Conservation (phyloP, 2,329 filamentous ascomycete species). For the Didymella keratinophila region DNA sequence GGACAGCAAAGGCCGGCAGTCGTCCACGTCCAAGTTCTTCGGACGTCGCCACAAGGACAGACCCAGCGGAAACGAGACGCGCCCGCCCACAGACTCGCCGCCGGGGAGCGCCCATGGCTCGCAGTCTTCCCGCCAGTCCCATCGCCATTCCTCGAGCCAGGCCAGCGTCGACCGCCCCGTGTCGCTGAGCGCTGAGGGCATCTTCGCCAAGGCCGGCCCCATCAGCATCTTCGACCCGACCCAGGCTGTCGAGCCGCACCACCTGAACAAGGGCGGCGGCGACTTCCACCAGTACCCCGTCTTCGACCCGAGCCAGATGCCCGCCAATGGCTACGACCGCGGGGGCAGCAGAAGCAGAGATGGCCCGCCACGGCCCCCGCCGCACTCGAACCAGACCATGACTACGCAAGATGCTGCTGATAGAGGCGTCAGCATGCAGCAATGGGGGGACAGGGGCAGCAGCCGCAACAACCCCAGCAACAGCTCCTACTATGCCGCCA, state of each 20-base stretch:
- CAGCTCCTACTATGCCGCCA: constrained; percentile 31
- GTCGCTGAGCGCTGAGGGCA: constrained; percentile 67
- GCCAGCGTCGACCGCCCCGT: constrained; percentile 74
- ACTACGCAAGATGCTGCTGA: constrained; percentile 70
- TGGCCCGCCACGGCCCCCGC: constrained; percentile 68
- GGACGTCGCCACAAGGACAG: constrained; percentile 83
- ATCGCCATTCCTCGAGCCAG: constrained; percentile 28
- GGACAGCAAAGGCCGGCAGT: constrained; percentile 82
- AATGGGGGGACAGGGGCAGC: constrained; percentile 66
- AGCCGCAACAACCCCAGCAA: constrained; percentile 25
- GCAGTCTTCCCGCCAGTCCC: constrained; percentile 53
- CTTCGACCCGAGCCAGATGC: constrained; percentile 65
- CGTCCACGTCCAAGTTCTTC: constrained; percentile 84
- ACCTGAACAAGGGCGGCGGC: constrained; percentile 76
- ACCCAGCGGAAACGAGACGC: constrained; percentile 25
- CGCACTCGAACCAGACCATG: constrained; percentile 65
- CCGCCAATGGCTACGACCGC: constrained; percentile 58
- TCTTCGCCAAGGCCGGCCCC: constrained; percentile 80
- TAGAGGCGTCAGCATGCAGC: constrained; percentile 74
- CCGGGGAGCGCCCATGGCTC: constrained; percentile 69
- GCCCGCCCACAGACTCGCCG: constrained; percentile 66
- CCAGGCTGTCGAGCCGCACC: constrained; percentile 80
- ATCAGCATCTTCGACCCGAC: constrained; percentile 82
- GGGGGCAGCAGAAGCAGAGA: constrained; percentile 54
- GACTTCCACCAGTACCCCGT: constrained; percentile 92